Percentiles rank a stretch among this genome's conserved stretches.
phyloP scores from a whole-genome alignment of 2,329 filamentous ascomycete genomes.

The Penicillium sp. region DNA sequence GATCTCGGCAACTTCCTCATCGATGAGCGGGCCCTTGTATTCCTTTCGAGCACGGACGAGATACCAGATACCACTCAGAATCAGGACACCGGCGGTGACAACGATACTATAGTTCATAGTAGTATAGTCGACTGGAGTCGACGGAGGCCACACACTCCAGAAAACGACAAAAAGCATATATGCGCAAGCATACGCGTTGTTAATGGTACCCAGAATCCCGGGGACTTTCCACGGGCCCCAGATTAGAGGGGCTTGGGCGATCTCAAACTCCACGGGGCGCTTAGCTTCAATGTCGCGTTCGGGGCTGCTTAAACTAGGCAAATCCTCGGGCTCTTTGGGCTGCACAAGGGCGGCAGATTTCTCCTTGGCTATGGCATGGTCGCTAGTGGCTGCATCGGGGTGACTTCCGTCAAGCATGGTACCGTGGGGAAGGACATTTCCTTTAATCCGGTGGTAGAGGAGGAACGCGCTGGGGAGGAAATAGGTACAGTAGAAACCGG shows the following conservation, averaged over 20 bases:
- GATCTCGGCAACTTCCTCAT: conserved; percentile 24
- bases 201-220: conserved; percentile 52
- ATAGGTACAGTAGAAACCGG: conserved; percentile 39
- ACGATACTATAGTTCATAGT: conserved; percentile 53
- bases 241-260: conserved; percentile 32
- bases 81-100: conserved; percentile 43
- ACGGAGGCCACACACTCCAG: conserved; percentile 55
- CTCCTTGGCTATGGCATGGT: conserved; percentile 7
- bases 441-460: conserved; percentile 35
- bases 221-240: conserved; percentile 61
- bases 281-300: conserved; percentile 21
- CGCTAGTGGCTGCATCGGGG: conserved; percentile 11
- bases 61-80: conserved; percentile 53
- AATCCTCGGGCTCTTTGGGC: conserved; percentile 16
- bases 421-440: conserved; percentile 40
- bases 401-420: conserved; percentile 27
- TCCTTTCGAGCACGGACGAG: conserved; percentile 41
- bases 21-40: conserved; percentile 50
- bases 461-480: conserved; percentile 33
- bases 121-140: conserved; percentile 29
- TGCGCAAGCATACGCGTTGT: conserved; percentile 55
- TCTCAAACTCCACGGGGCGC: conserved; percentile 14
- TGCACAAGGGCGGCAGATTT: conserved; percentile 12
- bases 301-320: conserved; percentile 15
- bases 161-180: conserved; percentile 59